Percentiles rank a stretch among this genome's conserved stretches.
Evolutionary conservation across 139 green algal genomes (phyloP).

Genomic region (Chlamydomonas sphaeroides): DNA sequence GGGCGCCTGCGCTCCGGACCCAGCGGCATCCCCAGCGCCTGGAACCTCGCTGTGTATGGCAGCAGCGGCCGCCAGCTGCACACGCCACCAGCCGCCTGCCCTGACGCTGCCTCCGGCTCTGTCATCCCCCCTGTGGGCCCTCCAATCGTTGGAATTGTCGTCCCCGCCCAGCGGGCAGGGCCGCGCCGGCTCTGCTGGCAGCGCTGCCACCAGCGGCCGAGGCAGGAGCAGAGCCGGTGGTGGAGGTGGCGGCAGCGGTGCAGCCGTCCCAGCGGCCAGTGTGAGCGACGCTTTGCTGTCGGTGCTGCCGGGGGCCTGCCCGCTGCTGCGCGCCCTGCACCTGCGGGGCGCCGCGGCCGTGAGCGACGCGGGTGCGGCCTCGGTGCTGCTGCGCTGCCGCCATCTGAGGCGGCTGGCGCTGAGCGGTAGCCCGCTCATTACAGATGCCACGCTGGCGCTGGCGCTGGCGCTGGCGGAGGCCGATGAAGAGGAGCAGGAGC

Average conservation of each 20-base stretch:
- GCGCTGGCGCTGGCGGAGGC: not conserved
- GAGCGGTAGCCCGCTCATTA: not conserved
- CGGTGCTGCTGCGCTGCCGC: not conserved
- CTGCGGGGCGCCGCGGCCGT: not conserved
- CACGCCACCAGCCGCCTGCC: too few species aligned
- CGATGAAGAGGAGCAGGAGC: not conserved
- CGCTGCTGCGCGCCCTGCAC: not conserved
- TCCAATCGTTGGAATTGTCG: not conserved
- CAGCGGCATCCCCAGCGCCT: not conserved
- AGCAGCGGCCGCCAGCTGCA: too few species aligned
- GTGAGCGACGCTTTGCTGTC: not conserved
- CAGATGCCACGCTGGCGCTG: not conserved
- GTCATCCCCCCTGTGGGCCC: not conserved
- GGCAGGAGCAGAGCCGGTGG: not conserved
- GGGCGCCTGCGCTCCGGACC: too few species aligned
- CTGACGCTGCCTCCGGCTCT: too few species aligned
- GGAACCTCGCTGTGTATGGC: not conserved
- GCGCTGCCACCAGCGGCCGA: not conserved
- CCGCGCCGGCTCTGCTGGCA: too few species aligned
- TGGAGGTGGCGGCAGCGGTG: too few species aligned
- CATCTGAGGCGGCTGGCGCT: not conserved
- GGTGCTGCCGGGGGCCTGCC: not conserved
- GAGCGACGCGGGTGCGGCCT: not conserved
- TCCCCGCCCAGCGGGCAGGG: not conserved
- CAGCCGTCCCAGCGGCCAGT: not conserved